Conservation (phyloP, 805 yeast genomes). For the Yamadazyma sp. region DNA sequence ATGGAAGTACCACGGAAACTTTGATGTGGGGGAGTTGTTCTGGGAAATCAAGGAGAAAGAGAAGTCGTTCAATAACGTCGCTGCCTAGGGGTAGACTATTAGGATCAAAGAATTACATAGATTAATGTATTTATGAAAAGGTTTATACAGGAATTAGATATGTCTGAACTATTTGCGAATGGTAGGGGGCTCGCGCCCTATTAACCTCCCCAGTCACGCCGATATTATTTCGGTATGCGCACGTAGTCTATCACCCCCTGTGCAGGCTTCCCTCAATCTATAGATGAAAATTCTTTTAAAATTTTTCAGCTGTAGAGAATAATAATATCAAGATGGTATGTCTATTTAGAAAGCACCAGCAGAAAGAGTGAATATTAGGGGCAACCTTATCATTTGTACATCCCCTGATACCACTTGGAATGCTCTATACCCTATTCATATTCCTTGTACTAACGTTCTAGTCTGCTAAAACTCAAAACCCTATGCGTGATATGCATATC, state of each 20-base stretch:
- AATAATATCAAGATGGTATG: conserved; percentile 14
- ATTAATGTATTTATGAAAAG: background rate
- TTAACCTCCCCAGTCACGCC: background rate
- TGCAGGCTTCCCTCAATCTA: conserved; percentile 5
- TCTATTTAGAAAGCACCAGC: background rate
- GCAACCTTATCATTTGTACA: too few species aligned
- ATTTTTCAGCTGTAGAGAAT: conserved; percentile 9
- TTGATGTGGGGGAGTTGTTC: conserved; percentile 85
- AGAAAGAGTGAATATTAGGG: too few species aligned
- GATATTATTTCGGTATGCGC: too few species aligned
- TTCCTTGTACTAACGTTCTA: conserved; percentile 9
- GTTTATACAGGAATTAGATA: too few species aligned
- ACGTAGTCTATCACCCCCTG: too few species aligned
- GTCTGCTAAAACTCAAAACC: conserved; percentile 61
- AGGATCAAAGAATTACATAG: too few species aligned
- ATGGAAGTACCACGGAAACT: conserved; percentile 95
- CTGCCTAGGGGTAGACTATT: conserved; percentile 43
- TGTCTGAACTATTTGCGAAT: background rate
- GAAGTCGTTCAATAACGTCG: conserved; percentile 83
- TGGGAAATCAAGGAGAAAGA: conserved; percentile 90
- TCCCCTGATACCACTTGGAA: too few species aligned
- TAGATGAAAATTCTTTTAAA: conserved; percentile 8
- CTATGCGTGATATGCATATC: conserved; percentile 98
- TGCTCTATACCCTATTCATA: too few species aligned
- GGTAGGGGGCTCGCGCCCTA: conserved; percentile 9